Evolutionary conservation across 441 rosid species (phyloP), one percentile per base, ranked within the genome.

Genomic region (Pelargonium fulgidum): DNA sequence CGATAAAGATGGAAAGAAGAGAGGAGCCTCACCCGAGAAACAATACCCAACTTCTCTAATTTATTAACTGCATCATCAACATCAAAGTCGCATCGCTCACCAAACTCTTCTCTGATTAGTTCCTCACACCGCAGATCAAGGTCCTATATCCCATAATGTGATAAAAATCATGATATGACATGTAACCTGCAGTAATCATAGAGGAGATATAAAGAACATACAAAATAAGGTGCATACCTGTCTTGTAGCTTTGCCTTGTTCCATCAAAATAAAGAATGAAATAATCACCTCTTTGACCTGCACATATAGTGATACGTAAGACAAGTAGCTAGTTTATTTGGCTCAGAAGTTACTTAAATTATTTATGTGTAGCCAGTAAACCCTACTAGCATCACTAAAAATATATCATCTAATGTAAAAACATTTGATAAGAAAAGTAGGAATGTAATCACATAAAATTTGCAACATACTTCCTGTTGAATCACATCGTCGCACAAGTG

Each of bases 251-350:
- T 82, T 86, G 70, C 92, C 98, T 65, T 84, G 87, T 70, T 82
- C 86, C 97, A 94, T 92, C 81, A 94, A 75, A 76, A 86, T 88
- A 79, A 86, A 94, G 83, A 84, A 93, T 41, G 91, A 83, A 74
- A 94, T 80, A 69, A 92, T 87, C 52, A 94, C 97, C 81, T 94
- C 97, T 79, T 94, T 94, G 41, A 94, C 98, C 99, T 94, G 82
- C 75, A 78, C 50, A 54, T 63, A 20, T 50, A 65, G 52, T 33
- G 20, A 4, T 20, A 20, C 11, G 22, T 56, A 7, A 52, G 16
- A 52, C 61, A 58, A 2, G 36, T 29, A 29, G 36, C 36, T 29
- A 29, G 4, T 29, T 29, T 29, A 29, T 29, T 58, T 58, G 62
- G 26, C 29, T 58, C 29, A 5, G 13, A 58, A 58, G 26, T 8